These are phyloP conservation scores for Fusarium sp. DNA, from an alignment of 2,329 filamentous ascomycete species.

Conservation along the genomic window DNA sequence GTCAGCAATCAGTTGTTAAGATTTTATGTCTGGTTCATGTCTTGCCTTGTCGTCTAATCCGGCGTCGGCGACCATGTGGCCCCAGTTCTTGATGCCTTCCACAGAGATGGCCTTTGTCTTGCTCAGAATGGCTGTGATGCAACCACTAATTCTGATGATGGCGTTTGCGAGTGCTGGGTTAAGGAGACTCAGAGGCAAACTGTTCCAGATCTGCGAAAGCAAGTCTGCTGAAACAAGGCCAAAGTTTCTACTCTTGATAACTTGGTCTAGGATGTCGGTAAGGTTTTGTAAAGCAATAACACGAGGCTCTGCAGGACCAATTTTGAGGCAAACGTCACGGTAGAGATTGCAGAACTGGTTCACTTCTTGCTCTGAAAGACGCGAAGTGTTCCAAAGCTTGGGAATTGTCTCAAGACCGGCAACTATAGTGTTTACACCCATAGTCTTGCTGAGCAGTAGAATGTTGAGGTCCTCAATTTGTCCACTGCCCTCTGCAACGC, in stretches of 20 bases:
- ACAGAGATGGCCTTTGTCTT: constrained; percentile 31
- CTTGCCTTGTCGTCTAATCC: constrained; percentile 62
- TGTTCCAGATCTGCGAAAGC: constrained; percentile 58
- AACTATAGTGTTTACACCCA: constrained; percentile 54
- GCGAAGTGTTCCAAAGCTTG: constrained; percentile 49
- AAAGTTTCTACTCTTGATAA: constrained; percentile 49
- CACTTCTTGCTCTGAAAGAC: constrained; percentile 44
- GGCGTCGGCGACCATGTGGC: constrained; percentile 62
- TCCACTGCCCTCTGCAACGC: constrained; percentile 43
- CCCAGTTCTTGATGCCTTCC: constrained; percentile 57
- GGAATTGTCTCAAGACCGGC: constrained; percentile 53
- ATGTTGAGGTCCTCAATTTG: constrained; percentile 42
- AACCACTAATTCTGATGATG: constrained; percentile 61
- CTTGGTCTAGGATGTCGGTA: constrained; percentile 58
- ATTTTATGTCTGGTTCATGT: background rate
- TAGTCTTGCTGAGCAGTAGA: constrained; percentile 48
- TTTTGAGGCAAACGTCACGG: constrained; percentile 55
- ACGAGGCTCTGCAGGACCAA: constrained; percentile 59
- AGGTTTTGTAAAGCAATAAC: constrained; percentile 62
- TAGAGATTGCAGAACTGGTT: constrained; percentile 58
- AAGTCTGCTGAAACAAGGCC: constrained; percentile 50
- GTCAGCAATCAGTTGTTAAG: constrained; percentile 13
- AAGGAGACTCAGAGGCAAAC: constrained; percentile 54
- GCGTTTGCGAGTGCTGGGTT: constrained; percentile 65
- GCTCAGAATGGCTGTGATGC: constrained; percentile 55